Conservation (phyloP, 2,329 filamentous ascomycete genomes). For the Coniella vitis region DNA sequence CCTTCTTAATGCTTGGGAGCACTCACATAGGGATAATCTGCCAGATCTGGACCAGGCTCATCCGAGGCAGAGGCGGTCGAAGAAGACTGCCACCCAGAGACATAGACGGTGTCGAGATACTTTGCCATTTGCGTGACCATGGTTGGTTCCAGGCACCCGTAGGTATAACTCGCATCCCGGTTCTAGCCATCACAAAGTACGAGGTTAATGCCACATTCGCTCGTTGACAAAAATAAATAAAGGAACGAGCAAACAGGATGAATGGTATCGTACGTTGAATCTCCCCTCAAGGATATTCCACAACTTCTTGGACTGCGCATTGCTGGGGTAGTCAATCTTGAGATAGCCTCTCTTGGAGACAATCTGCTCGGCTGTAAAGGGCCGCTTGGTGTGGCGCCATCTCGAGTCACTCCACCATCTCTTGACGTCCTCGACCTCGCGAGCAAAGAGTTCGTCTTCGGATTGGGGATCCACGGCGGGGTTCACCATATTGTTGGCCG, state of each 20-base stretch:
- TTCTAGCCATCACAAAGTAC: too few species aligned
- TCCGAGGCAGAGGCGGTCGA: conserved; percentile 92
- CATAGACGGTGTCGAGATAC: conserved; percentile 96
- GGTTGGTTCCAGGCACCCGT: conserved; percentile 93
- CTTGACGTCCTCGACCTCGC: conserved; percentile 84
- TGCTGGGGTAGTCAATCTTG: conserved; percentile 87
- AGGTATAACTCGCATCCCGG: conserved; percentile 84
- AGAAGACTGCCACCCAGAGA: conserved; percentile 97
- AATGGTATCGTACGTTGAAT: conserved; percentile 60
- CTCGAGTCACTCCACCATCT: conserved; percentile 88
- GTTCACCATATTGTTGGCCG: conserved; percentile 56
- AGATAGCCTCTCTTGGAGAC: conserved; percentile 90
- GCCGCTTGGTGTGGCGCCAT: conserved; percentile 87
- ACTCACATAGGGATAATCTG: conserved; percentile 87
- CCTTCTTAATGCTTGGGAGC: too few species aligned
- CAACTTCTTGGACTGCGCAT: conserved; percentile 84
- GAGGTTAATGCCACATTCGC: too few species aligned
- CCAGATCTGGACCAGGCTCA: conserved; percentile 94
- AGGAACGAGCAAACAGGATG: too few species aligned
- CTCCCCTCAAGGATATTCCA: conserved; percentile 83
- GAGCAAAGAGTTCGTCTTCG: conserved; percentile 63
- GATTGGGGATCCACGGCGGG: conserved; percentile 46
- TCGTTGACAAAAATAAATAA: too few species aligned
- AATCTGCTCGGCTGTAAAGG: conserved; percentile 95
- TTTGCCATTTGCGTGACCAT: conserved; percentile 99